Base-by-base conservation (phyloP, 441 rosid genomes). In the Eruca vesicaria region DNA sequence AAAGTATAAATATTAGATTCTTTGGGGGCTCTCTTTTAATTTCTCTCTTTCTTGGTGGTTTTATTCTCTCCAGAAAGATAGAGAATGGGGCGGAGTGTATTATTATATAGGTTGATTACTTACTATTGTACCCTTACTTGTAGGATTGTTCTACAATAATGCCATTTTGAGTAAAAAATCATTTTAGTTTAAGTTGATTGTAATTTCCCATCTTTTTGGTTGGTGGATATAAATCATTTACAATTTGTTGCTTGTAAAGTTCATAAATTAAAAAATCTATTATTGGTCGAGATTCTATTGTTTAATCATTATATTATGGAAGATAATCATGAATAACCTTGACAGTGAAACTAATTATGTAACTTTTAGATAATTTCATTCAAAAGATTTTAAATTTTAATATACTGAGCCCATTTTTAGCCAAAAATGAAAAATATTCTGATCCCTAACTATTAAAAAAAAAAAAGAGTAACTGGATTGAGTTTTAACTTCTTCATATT, bases 61-160 rank as follows among this genome's bases (percentile, higher is more conserved):
- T 41, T 35, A 8, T 31, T 52, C 19, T 28, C 48, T 32, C 63
- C 29, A 66, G 38, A 59, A 36, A 45, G 12, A 36, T 48, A n/a
- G 41, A 71, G 64, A n/a, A 11, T 23, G 65, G 45, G 21, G 65
- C 18, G 65, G 14, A 35, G 52, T n/a, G n/a, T n/a, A n/a, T 50
- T 74, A 50, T 50, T 74, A 68, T 68, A 57, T 63, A 68, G 63
- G 0, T 19, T 43, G 5, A 2, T 9, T 43, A 28, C 57, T 73
- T 65, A 81, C 82, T 2, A 6, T 67, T 72, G 15, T 71, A 15
- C 38, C 84, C 83, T 81, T 64, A 4, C n/a, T 7, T 7, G 10
- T 9, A 4, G 0, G 16, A 8, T 12, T 12, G 20, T 62, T 63
- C 18, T 72, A 63, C 68, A 26, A 7, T 26, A 15, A 15, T 62